phyloP scores from a whole-genome alignment of 2,329 filamentous ascomycete genomes.

The Furcasterigmium sp. region DNA sequence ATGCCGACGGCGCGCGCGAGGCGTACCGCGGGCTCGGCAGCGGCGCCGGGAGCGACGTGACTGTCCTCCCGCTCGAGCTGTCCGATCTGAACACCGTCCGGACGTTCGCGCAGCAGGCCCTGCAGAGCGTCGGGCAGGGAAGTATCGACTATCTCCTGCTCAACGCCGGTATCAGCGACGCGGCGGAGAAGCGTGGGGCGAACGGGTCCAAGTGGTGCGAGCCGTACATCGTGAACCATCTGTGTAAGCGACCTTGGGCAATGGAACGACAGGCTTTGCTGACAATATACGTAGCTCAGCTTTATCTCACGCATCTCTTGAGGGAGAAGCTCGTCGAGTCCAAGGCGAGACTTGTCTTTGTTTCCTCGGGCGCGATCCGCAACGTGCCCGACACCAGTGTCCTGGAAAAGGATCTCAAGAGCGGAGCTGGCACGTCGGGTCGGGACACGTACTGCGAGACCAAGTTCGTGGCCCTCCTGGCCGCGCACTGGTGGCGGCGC shows the following conservation, averaged over 20 bases:
- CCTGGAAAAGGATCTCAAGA: conserved; percentile 32
- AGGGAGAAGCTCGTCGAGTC: conserved; percentile 41
- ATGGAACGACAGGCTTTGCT: too few relatives aligned
- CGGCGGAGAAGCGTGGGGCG: conserved; percentile 25
- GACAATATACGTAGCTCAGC: conserved; percentile 34
- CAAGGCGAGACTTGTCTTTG: conserved; percentile 40
- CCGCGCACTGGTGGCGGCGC: conserved; percentile 51
- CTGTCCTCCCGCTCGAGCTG: conserved; percentile 43
- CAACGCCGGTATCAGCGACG: conserved; percentile 40
- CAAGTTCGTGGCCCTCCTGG: conserved; percentile 46
- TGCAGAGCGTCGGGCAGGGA: conserved; percentile 32
- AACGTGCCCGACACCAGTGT: conserved; percentile 30
- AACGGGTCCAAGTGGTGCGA: conserved; percentile 45
- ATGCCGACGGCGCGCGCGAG: conserved; percentile 30
- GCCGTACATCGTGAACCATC: conserved; percentile 44
- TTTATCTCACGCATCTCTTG: conserved; percentile 46
- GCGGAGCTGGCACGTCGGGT: conserved; percentile 25
- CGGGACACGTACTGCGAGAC: conserved; percentile 31
- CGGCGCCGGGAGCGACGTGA: conserved; percentile 32
- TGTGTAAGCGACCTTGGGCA: conserved; percentile 29
- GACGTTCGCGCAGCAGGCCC: conserved; percentile 37
- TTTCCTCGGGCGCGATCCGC: conserved; percentile 44
- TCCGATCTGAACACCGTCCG: conserved; percentile 37
- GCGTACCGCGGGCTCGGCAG: conserved; percentile 36
- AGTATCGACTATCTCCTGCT: conserved; percentile 44